phyloP scores from a whole-genome alignment of 108 stramenopile genomes.

The Stephanodiscus triporus region DNA sequence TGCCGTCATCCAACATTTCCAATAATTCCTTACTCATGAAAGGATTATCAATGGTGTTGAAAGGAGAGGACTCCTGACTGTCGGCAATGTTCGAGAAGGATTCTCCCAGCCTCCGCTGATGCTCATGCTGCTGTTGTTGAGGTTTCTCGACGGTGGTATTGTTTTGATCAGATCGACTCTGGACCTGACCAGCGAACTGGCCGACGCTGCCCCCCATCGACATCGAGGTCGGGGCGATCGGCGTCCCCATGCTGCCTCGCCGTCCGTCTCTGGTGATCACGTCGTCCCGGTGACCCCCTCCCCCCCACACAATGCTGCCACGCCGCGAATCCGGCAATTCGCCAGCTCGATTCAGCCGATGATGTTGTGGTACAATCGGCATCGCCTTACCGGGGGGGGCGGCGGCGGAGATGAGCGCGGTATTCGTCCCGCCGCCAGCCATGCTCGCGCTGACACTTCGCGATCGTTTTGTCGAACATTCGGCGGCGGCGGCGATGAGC shows the following conservation, averaged over 20 bases:
- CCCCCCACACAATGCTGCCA: background rate
- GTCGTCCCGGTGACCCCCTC: background rate
- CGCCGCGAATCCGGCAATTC: background rate
- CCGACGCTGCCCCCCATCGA: background rate
- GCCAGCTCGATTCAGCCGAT: constrained; percentile 4
- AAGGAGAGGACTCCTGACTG: constrained; percentile 8
- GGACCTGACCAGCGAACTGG: background rate
- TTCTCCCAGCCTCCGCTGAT: background rate
- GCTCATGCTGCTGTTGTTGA: constrained; percentile 1
- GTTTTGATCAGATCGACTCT: background rate
- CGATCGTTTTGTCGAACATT: no score
- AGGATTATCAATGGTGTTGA: constrained; percentile 29
- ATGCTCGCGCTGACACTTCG: no score
- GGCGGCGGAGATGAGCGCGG: background rate
- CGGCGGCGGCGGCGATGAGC: background rate
- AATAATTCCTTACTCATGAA: constrained; percentile 27
- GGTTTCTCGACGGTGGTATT: background rate
- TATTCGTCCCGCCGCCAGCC: background rate
- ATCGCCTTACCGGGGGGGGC: background rate
- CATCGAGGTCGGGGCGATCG: background rate
- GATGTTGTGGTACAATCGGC: background rate
- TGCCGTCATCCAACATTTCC: constrained; percentile 31
- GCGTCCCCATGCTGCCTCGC: background rate
- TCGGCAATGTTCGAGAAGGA: background rate
- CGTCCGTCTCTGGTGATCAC: background rate